phyloP scores from a whole-genome alignment of 306 rosid species.

The Carpinus viminea region DNA sequence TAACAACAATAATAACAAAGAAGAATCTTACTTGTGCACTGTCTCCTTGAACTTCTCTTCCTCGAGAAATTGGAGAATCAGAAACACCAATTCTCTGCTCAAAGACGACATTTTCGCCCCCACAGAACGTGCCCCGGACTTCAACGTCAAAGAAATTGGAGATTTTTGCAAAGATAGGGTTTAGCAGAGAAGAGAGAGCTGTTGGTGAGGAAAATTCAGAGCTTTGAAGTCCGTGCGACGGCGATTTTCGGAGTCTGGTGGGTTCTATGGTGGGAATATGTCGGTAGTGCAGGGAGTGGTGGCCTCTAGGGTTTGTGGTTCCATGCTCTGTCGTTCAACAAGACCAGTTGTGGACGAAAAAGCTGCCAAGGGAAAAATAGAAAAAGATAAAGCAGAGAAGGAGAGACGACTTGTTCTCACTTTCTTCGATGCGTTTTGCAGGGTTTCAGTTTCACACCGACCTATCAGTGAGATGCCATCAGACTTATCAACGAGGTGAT shows the following conservation, averaged over 20 bases:
- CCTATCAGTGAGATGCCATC: constrained; percentile 43
- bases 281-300: not conserved
- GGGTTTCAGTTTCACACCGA: constrained; percentile 52
- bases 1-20: not conserved
- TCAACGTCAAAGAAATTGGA: not conserved
- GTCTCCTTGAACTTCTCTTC: constrained; percentile 77
- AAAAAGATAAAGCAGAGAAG: constrained; percentile 33
- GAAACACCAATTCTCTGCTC: constrained; percentile 85
- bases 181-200: not conserved
- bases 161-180: not conserved
- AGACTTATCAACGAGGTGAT: not conserved
- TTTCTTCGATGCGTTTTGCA: constrained; percentile 73
- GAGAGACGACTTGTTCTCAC: constrained; percentile 58
- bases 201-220: not conserved
- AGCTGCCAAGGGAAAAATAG: constrained; percentile 24
- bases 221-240: not conserved
- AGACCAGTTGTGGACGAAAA: constrained; percentile 31
- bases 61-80: constrained; percentile 82
- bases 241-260: constrained; percentile 16
- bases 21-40: constrained; percentile 58
- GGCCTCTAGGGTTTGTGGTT: constrained; percentile 28
- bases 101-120: constrained; percentile 59
- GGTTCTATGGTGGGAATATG: not conserved
- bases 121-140: not conserved
- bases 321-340: constrained; percentile 16